A percentile compares a stretch with the other conserved stretches of the same genome.
phyloP scores from a whole-genome alignment of 306 rosid species.

The Inga leiocalycina region DNA sequence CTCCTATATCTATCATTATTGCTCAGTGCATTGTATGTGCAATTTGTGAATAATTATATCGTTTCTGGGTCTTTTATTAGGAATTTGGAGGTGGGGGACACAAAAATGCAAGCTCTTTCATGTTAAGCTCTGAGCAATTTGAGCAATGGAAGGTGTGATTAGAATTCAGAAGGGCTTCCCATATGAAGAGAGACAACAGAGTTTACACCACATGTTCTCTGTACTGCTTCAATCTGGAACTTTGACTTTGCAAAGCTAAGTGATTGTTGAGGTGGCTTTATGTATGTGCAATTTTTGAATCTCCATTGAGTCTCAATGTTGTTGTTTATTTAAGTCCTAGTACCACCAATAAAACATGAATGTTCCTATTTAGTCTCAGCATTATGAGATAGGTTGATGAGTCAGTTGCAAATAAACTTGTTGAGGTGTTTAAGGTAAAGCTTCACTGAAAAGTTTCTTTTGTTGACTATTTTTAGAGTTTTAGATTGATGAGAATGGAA shows the following conservation, averaged over 20 bases:
- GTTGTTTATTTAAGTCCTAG: neutral
- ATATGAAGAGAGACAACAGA: slow-evolving; percentile 6
- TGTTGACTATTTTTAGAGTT: neutral
- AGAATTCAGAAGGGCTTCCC: neutral
- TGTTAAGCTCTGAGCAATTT: slow-evolving; percentile 59
- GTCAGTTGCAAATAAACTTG: neutral
- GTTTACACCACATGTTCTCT: neutral
- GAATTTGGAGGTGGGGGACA: slow-evolving; percentile 91
- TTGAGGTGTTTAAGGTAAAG: neutral
- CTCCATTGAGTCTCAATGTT: neutral
- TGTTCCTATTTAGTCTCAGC: neutral
- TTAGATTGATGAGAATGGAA: neutral
- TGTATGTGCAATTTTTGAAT: neutral
- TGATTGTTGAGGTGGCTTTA: slow-evolving; percentile 16
- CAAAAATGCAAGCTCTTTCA: slow-evolving; percentile 77
- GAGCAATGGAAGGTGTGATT: slow-evolving; percentile 65
- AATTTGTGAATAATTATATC: slow-evolving; percentile 8
- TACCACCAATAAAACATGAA: neutral
- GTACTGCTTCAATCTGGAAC: slow-evolving; percentile 31
- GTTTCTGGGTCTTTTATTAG: slow-evolving; percentile 46
- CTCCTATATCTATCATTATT: slow-evolving; percentile 22
- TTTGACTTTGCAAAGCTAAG: slow-evolving; percentile 23
- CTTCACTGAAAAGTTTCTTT: neutral
- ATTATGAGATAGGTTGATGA: neutral
- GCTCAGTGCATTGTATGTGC: slow-evolving; percentile 4